Conservation (phyloP, 192 early-diverging fungal genomes). For the Gorgonomyces haynaldii region DNA sequence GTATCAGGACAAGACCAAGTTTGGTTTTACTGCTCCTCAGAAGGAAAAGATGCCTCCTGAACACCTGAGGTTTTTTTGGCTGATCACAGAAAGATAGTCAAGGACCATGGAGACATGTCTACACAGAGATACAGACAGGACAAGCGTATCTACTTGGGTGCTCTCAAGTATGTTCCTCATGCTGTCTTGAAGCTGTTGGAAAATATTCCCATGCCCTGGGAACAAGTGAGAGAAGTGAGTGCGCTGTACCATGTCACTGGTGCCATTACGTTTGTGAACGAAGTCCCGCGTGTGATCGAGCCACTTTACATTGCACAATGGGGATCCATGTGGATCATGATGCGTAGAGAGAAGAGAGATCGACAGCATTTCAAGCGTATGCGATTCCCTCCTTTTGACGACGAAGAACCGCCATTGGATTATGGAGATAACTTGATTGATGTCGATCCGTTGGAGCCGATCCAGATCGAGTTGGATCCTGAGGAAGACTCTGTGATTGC, state of each 20-base stretch:
- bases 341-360: constrained; percentile 96
- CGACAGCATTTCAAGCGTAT: constrained; percentile 97
- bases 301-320: constrained; percentile 97
- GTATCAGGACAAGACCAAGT: constrained; percentile 88
- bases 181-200: constrained; percentile 95
- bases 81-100: constrained; percentile 76
- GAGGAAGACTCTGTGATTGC: constrained; percentile 84
- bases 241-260: constrained; percentile 97
- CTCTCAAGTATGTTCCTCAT: constrained; percentile 96
- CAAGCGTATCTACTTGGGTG: constrained; percentile 96
- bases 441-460: constrained; percentile 94
- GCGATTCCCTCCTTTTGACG: constrained; percentile 96
- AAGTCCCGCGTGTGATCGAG: constrained; percentile 92
- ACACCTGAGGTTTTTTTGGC: constrained; percentile 52
- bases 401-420: constrained; percentile 97
- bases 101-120: constrained; percentile 99
- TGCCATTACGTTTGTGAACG: constrained; percentile 97
- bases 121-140: constrained; percentile 92
- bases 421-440: constrained; percentile 98
- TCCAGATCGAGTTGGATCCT: constrained; percentile 97
- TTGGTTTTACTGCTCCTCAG: constrained; percentile 86
- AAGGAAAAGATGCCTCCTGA: constrained; percentile 97
- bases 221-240: constrained; percentile 90
- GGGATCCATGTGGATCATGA: constrained; percentile 99
- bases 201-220: constrained; percentile 99